phyloP scores from a whole-genome alignment of 371 early-diverging fungal species.

The Mortierella sp. region DNA sequence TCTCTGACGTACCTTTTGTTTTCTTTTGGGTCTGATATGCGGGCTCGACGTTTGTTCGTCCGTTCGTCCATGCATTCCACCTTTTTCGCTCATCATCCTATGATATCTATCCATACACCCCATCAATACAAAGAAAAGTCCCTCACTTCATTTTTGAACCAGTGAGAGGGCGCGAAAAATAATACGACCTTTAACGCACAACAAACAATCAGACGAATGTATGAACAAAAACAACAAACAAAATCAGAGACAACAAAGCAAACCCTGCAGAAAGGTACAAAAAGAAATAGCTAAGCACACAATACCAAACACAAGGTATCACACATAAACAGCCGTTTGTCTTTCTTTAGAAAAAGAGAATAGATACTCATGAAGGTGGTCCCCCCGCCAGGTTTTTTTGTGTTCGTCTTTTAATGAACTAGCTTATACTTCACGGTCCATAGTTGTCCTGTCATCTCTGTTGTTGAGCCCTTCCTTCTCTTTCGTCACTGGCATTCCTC shows the following conservation, averaged over 20 bases:
- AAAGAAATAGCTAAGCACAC: background rate
- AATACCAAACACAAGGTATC: no score
- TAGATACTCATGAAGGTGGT: background rate
- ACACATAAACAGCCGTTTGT: background rate
- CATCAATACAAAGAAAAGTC: background rate
- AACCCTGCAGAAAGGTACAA: conserved; percentile 10
- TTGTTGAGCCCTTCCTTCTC: background rate
- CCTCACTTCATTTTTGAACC: no score
- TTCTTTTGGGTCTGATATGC: background rate
- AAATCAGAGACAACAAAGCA: background rate
- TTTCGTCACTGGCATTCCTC: background rate
- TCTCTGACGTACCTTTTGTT: background rate
- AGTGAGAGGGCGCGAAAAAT: background rate
- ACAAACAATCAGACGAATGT: background rate
- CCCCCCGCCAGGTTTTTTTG: no score
- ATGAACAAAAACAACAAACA: background rate
- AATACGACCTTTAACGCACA: background rate
- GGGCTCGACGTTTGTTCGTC: conserved; percentile 11
- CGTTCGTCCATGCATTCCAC: background rate
- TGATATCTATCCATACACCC: background rate
- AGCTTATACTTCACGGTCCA: no score
- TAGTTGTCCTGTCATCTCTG: no score
- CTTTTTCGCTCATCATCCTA: background rate
- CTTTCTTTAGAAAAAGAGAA: background rate
- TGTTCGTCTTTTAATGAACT: background rate